These are phyloP conservation scores for Candolleomyces aberdarensis DNA, from an alignment of 768 basidiomycete genomes.

Conservation along the genomic window DNA sequence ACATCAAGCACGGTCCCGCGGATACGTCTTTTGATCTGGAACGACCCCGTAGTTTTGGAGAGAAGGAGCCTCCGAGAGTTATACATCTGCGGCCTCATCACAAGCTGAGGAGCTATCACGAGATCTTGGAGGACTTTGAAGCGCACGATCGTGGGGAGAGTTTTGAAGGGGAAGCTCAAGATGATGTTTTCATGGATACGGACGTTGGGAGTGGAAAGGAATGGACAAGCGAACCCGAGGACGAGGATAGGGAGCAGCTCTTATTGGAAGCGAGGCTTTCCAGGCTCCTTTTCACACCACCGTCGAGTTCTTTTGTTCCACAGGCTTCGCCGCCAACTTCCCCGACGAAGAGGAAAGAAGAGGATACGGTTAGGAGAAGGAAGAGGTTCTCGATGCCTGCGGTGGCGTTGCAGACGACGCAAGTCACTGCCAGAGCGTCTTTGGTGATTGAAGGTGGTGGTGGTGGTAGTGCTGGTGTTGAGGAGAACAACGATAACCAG, in stretches of 20 bases:
- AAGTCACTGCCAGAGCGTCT: constrained; percentile 59
- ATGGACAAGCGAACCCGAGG: constrained; percentile 9
- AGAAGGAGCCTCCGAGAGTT: constrained; percentile 19
- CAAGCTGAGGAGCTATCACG: constrained; percentile 62
- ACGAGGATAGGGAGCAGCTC: constrained; percentile 14
- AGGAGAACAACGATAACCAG: not conserved
- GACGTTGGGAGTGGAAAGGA: constrained; percentile 7
- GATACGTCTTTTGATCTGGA: constrained; percentile 13
- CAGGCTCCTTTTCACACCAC: constrained; percentile 14
- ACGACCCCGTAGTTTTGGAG: constrained; percentile 13
- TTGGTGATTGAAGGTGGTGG: constrained; percentile 27
- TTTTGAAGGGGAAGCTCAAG: not conserved
- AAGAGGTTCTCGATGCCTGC: constrained; percentile 78
- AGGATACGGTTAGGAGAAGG: constrained; percentile 58
- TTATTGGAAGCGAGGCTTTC: constrained; percentile 7
- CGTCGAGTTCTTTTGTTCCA: constrained; percentile 12
- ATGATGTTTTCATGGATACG: not conserved
- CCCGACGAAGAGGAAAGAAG: constrained; percentile 29
- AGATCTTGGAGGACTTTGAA: constrained; percentile 63
- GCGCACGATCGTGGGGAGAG: constrained; percentile 15
- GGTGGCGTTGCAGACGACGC: constrained; percentile 70
- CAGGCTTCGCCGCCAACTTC: constrained; percentile 23
- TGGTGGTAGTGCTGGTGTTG: constrained; percentile 13
- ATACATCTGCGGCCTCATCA: constrained; percentile 33
- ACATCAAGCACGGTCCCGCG: constrained; percentile 24